Conservation (phyloP, 768 basidiomycete genomes). For the Leccinum rimulosum region DNA sequence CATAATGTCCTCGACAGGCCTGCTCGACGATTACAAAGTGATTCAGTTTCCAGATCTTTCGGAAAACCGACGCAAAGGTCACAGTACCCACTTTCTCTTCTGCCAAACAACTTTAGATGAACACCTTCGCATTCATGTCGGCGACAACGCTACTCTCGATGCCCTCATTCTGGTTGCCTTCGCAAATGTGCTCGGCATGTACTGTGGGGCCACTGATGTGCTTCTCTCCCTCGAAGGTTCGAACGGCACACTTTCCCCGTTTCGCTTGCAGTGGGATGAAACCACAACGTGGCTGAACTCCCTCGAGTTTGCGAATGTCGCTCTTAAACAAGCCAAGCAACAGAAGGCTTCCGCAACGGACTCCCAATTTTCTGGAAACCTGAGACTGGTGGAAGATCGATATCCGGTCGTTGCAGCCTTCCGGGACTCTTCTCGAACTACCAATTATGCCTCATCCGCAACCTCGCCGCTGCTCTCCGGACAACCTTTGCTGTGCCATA, state of each 20-base stretch:
- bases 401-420: constrained; percentile 19
- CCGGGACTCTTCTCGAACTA: constrained; percentile 4
- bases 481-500: constrained; percentile 12
- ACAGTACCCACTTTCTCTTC: neutral
- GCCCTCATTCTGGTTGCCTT: constrained; percentile 22
- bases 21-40: neutral
- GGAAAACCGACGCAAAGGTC: constrained; percentile 12
- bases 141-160: constrained; percentile 3
- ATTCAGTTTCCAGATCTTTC: constrained; percentile 23
- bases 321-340: constrained; percentile 3
- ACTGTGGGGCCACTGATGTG: constrained; percentile 20
- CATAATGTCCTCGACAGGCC: constrained; percentile 2
- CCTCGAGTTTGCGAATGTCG: constrained; percentile 6
- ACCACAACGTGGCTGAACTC: constrained; percentile 16
- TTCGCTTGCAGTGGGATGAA: constrained; percentile 20
- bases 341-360: neutral
- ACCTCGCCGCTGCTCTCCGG: neutral
- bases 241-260: constrained; percentile 1
- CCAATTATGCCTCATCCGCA: neutral
- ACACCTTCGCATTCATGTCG: neutral
- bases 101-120: constrained; percentile 5
- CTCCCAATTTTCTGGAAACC: neutral
- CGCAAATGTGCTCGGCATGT: constrained; percentile 20
- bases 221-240: constrained; percentile 17
- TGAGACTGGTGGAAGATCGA: constrained; percentile 1